phyloP scores from a whole-genome alignment of 2,329 filamentous ascomycete species.

The Alternaria arborescens region DNA sequence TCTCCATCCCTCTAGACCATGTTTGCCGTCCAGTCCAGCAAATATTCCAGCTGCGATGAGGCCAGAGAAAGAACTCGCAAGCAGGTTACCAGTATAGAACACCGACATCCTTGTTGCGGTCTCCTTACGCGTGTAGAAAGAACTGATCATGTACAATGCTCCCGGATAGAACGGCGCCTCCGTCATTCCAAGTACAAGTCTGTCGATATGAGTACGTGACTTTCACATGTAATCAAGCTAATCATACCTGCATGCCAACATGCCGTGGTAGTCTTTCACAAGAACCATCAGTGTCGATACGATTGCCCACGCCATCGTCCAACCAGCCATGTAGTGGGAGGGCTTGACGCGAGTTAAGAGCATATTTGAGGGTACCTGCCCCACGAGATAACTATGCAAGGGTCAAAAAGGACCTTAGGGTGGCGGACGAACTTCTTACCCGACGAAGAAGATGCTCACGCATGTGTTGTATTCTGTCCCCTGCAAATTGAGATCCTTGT shows the following conservation, averaged over 20 bases:
- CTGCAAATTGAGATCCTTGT: slow-evolving; percentile 28
- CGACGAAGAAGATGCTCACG: slow-evolving; percentile 67
- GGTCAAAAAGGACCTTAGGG: slow-evolving; percentile 19
- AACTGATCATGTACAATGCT: slow-evolving; percentile 46
- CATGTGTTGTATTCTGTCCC: slow-evolving; percentile 69
- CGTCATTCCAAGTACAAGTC: not conserved
- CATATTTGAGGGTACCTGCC: slow-evolving; percentile 55
- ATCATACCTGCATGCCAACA: slow-evolving; percentile 33
- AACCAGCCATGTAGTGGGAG: slow-evolving; percentile 41
- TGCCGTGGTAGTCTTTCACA: slow-evolving; percentile 34
- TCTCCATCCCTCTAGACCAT: slow-evolving; percentile 53
- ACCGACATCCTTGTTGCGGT: slow-evolving; percentile 44
- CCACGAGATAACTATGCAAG: slow-evolving; percentile 36
- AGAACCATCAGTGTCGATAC: slow-evolving; percentile 42
- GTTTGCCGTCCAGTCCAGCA: slow-evolving; percentile 48
- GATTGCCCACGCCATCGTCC: slow-evolving; percentile 47
- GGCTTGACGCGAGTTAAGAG: slow-evolving; percentile 48
- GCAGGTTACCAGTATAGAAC: slow-evolving; percentile 51
- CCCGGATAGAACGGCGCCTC: slow-evolving; percentile 39
- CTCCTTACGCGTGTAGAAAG: slow-evolving; percentile 50
- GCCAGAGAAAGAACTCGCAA: slow-evolving; percentile 54
- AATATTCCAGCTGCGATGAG: slow-evolving; percentile 52
- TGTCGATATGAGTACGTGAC: not conserved
- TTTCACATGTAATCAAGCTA: not conserved
- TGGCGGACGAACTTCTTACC: slow-evolving; percentile 34